These are phyloP conservation scores for Globisporangium rhizosaccharum DNA, from an alignment of 352 stramenopile species.

Conservation along the genomic window DNA sequence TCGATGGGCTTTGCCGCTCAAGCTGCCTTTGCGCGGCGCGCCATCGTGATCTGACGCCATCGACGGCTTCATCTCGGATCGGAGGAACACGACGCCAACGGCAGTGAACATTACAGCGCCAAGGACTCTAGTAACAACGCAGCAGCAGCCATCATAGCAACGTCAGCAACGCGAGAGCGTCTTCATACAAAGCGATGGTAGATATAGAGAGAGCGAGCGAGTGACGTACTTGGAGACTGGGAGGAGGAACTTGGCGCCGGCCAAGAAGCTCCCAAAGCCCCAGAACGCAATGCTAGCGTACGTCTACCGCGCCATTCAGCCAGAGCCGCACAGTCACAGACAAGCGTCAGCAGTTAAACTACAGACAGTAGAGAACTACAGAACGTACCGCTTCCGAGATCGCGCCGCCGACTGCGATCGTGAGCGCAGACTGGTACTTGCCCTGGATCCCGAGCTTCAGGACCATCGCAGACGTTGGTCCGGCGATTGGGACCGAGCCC, in stretches of 20 bases:
- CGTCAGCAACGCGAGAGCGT: not conserved
- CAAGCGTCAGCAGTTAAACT: no score
- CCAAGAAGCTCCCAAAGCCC: slow-evolving; percentile 87
- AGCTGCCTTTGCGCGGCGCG: slow-evolving; percentile 41
- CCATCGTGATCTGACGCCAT: slow-evolving; percentile 52
- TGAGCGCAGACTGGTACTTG: slow-evolving; percentile 74
- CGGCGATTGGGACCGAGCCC: slow-evolving; percentile 76
- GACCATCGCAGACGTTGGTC: slow-evolving; percentile 85
- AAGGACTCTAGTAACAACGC: slow-evolving; percentile 41
- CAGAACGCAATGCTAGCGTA: slow-evolving; percentile 87
- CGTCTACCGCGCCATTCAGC: slow-evolving; percentile 29
- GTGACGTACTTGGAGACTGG: slow-evolving; percentile 78
- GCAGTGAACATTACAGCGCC: slow-evolving; percentile 83
- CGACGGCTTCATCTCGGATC: slow-evolving; percentile 73
- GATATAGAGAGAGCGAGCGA: not conserved
- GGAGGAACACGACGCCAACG: slow-evolving; percentile 76
- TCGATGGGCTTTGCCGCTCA: slow-evolving; percentile 24
- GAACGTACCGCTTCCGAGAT: slow-evolving; percentile 72
- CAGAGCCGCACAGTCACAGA: not conserved
- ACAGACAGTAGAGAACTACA: not conserved
- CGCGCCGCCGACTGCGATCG: slow-evolving; percentile 75
- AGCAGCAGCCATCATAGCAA: not conserved
- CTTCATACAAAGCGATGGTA: not conserved
- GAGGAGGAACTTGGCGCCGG: slow-evolving; percentile 74
- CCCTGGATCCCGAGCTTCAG: slow-evolving; percentile 84